Evolutionary conservation across 345 rosid species (phyloP).

Genomic region (Eucalyptus polyanthemos): DNA sequence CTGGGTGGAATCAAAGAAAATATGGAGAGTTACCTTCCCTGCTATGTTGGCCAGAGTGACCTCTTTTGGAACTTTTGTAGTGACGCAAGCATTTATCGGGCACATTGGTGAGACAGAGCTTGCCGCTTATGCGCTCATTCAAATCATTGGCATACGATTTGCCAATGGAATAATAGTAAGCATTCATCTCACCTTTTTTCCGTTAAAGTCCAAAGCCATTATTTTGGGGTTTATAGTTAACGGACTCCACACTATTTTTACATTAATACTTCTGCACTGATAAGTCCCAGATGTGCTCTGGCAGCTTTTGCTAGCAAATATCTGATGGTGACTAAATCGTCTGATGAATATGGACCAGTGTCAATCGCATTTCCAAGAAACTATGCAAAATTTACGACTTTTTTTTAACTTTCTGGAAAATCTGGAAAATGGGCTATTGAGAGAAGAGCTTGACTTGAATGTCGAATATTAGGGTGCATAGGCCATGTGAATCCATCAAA

Average conservation of each 20-base stretch:
- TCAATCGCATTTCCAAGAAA: background rate
- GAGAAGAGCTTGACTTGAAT: background rate
- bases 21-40: slow-evolving; percentile 18
- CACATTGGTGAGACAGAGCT: slow-evolving; percentile 14
- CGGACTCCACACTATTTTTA: background rate
- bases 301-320: background rate
- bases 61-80: slow-evolving; percentile 3
- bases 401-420: background rate
- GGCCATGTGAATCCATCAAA: background rate
- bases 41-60: slow-evolving; percentile 4
- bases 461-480: background rate
- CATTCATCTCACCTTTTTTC: background rate
- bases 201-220: background rate
- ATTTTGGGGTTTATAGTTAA: background rate
- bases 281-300: background rate
- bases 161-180: slow-evolving; percentile 11
- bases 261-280: background rate
- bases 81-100: slow-evolving; percentile 13
- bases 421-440: background rate
- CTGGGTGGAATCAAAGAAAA: slow-evolving; percentile 15
- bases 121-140: slow-evolving; percentile 18
- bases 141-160: slow-evolving; percentile 6
- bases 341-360: background rate
- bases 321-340: background rate
- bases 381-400: background rate